Base-by-base conservation (phyloP, 305 asterid species). In the Andrographis paniculata region DNA sequence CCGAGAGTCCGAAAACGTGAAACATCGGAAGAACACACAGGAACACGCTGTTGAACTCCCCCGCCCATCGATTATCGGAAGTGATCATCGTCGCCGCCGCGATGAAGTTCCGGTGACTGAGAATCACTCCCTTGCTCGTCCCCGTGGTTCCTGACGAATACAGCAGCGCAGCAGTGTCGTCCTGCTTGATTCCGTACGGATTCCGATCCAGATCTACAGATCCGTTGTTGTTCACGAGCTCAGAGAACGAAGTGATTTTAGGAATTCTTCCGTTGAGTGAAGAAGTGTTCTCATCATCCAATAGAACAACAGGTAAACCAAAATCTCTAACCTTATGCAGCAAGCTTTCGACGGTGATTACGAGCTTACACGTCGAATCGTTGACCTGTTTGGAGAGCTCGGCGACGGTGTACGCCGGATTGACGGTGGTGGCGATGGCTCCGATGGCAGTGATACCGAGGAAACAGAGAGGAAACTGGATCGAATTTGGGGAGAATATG, bases 81-180 rank as follows among this genome's bases (percentile, higher is more conserved):
- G 81, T 68, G 22, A 73, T 15, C 96, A 91, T 91, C 48, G 66
- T 36, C 4, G 95, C 48, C 0, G 94, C 39, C 1, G 95, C 62
- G 9, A 91, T 83, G 55, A 91, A 91, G 48, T 83, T 91, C 68
- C 93, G 22, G 10, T 91, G 99, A 14, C 67, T 76, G 23, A 91
- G 79, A 1, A 83, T 45, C 13, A 91, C 99, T 14, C 99, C 99
- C 65, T 91, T 91, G 63, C 94, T 86, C 0, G 50, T 47, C 33
- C 96, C 99, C 0, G 99, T 91, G 5, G 95, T 91, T 18, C 99
- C 99, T 9, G 99, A 91, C 9, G 96, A 86, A 52, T 91, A 86
- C 65, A 91, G 51, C 70, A 91, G 50, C 0, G 77, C 95, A 41
- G 94, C 96, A 0, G 77, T 71, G 40, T 91, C 96, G 6, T 63